These are phyloP conservation scores for Calonectria henricotiae DNA, from an alignment of 2,329 filamentous ascomycete genomes.

Conservation along the genomic window DNA sequence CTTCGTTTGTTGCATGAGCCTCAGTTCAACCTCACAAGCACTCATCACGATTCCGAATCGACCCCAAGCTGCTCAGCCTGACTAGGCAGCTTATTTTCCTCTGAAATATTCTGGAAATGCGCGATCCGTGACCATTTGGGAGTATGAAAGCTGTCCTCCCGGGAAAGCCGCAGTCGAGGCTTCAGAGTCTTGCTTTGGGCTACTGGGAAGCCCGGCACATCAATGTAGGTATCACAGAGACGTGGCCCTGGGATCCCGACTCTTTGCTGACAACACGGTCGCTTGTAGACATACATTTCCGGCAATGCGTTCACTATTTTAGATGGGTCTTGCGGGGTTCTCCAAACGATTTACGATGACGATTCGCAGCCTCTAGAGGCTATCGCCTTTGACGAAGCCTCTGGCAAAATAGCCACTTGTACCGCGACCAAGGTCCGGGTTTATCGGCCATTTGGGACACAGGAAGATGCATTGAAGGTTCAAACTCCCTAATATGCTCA, in stretches of 20 bases:
- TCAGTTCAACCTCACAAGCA: conserved; percentile 38
- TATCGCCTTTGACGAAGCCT: conserved; percentile 84
- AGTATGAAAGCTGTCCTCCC: conserved; percentile 86
- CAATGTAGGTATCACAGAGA: conserved; percentile 70
- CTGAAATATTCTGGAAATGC: conserved; percentile 45
- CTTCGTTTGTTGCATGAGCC: conserved; percentile 44
- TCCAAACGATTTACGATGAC: conserved; percentile 94
- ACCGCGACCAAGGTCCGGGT: conserved; percentile 79
- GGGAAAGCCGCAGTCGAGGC: conserved; percentile 83
- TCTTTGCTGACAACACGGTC: conserved; percentile 33
- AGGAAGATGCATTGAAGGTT: conserved; percentile 84
- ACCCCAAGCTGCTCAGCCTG: conserved; percentile 17
- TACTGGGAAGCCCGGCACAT: conserved; percentile 82
- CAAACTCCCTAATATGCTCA: conserved; percentile 42
- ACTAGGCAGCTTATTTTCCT: conserved; percentile 28
- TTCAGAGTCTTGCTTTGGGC: conserved; percentile 83
- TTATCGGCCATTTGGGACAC: conserved; percentile 82
- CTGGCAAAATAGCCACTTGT: conserved; percentile 88
- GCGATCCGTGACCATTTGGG: conserved; percentile 53
- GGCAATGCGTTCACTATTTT: conserved; percentile 91
- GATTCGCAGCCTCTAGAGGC: conserved; percentile 80
- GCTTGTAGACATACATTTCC: conserved; percentile 84
- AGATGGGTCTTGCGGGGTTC: conserved; percentile 79
- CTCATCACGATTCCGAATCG: conserved; percentile 20
- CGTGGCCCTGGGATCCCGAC: conserved; percentile 17